A percentile compares a stretch with the other conserved stretches of the same genome.
phyloP scores from a whole-genome alignment of 129 eudicot species.

The Flaveria sonorensis region DNA sequence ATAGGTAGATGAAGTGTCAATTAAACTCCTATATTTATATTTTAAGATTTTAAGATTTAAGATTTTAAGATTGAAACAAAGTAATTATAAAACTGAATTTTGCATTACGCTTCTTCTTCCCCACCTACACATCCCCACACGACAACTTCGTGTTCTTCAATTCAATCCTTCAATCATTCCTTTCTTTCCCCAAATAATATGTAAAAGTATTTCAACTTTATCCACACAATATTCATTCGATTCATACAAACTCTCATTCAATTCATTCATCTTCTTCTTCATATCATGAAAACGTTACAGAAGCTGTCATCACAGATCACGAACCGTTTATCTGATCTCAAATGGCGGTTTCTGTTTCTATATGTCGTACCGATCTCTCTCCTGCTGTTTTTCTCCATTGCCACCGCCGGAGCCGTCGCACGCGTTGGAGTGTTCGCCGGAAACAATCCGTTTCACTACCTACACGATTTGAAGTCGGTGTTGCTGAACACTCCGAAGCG shows the following conservation, averaged over 20 bases:
- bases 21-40: neutral
- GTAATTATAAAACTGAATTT: slow-evolving; percentile 10
- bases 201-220: neutral
- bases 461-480: slow-evolving; percentile 21
- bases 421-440: slow-evolving; percentile 9
- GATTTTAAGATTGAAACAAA: no score
- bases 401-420: slow-evolving; percentile 13
- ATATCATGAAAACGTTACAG: slow-evolving; percentile 38
- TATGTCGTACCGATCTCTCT: slow-evolving; percentile 47
- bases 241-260: neutral
- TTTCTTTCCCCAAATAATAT: neutral
- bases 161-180: slow-evolving; percentile 11
- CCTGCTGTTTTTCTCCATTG: slow-evolving; percentile 42
- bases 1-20: neutral
- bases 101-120: slow-evolving; percentile 30
- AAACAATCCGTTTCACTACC: slow-evolving; percentile 24
- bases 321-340: slow-evolving; percentile 46
- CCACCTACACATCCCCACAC: slow-evolving; percentile 35
- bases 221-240: no score
- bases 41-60: no score
- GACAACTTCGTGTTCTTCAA: slow-evolving; percentile 22
- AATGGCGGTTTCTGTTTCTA: slow-evolving; percentile 51
- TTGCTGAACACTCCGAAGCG: neutral
- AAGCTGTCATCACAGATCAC: slow-evolving; percentile 42
- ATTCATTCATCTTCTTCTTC: neutral